Conservation (phyloP, 2,329 filamentous ascomycete genomes). For the Cladorrhinum sp. region DNA sequence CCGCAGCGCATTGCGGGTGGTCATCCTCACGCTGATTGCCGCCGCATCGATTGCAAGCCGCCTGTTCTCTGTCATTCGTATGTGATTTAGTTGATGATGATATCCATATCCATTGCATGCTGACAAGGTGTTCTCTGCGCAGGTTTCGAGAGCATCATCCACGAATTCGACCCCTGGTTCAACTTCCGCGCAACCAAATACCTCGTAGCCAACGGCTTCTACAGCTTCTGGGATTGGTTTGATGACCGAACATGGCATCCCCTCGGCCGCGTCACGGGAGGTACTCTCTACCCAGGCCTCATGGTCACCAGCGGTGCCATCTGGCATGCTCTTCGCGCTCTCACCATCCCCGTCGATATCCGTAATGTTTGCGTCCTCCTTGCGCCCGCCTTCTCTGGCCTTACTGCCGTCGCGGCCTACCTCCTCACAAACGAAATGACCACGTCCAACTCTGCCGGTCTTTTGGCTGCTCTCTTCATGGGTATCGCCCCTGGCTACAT, state of each 20-base stretch:
- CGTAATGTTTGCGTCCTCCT: conserved; percentile 98
- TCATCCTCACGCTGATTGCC: conserved; percentile 89
- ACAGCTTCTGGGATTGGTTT: conserved; percentile 99
- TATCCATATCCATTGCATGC: conserved; percentile 28
- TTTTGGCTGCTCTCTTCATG: conserved; percentile 94
- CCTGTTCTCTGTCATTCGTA: conserved; percentile 97
- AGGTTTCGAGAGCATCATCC: conserved; percentile 99
- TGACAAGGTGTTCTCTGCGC: conserved; percentile 10
- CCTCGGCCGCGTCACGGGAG: conserved; percentile 94
- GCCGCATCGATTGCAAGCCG: conserved; percentile 88
- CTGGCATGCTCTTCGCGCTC: conserved; percentile 85
- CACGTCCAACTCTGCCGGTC: conserved; percentile 87
- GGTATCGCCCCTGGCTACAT: conserved; percentile 97
- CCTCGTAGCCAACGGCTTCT: conserved; percentile 93
- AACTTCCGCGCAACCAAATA: conserved; percentile 99
- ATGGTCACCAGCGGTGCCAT: conserved; percentile 99
- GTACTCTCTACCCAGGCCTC: conserved; percentile 95
- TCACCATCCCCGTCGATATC: conserved; percentile 93
- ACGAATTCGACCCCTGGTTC: conserved; percentile 99
- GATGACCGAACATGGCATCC: conserved; percentile 99
- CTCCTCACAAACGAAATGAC: conserved; percentile 97
- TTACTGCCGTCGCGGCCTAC: conserved; percentile 91
- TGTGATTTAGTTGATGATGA: conserved; percentile 37
- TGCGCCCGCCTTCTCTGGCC: conserved; percentile 87
- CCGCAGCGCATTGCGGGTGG: conserved; percentile 78